Conservation (phyloP, 352 stramenopile species). For the Phytophthora sojae region DNA sequence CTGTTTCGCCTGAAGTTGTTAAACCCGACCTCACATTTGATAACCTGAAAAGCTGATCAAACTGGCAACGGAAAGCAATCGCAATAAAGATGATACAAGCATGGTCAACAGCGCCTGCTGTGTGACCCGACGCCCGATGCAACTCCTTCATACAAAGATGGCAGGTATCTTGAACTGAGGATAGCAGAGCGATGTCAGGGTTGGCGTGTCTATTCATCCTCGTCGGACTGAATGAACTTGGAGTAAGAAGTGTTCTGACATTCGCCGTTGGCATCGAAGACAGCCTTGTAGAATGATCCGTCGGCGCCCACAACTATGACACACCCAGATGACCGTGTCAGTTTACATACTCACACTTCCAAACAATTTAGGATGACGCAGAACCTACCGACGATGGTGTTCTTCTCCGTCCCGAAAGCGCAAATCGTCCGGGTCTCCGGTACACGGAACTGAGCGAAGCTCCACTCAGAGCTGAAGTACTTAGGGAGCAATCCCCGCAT, state of each 20-base stretch:
- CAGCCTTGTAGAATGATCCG: constrained; percentile 90
- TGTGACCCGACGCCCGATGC: constrained; percentile 21
- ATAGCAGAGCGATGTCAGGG: constrained; percentile 15
- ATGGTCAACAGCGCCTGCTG: constrained; percentile 31
- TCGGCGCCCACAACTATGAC: constrained; percentile 81
- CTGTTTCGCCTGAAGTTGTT: constrained; percentile 12
- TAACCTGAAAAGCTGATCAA: constrained; percentile 35
- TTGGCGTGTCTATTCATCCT: constrained; percentile 75
- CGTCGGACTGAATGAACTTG: constrained; percentile 91
- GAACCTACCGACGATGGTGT: constrained; percentile 90
- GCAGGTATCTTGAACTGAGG: constrained; percentile 20
- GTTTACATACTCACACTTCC: neutral
- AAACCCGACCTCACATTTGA: constrained; percentile 35
- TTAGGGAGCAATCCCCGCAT: constrained; percentile 92
- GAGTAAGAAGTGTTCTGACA: constrained; percentile 92
- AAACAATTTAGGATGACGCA: neutral
- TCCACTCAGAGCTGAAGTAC: constrained; percentile 96
- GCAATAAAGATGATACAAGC: constrained; percentile 52
- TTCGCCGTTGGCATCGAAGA: constrained; percentile 88
- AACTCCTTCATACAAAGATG: constrained; percentile 21
- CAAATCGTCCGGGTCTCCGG: constrained; percentile 92
- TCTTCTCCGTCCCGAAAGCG: constrained; percentile 93
- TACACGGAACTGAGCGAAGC: constrained; percentile 94
- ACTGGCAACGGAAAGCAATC: constrained; percentile 25
- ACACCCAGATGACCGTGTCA: too few species aligned